Conservation (phyloP, 192 early-diverging fungal species). For the Thamnidium elegans region DNA sequence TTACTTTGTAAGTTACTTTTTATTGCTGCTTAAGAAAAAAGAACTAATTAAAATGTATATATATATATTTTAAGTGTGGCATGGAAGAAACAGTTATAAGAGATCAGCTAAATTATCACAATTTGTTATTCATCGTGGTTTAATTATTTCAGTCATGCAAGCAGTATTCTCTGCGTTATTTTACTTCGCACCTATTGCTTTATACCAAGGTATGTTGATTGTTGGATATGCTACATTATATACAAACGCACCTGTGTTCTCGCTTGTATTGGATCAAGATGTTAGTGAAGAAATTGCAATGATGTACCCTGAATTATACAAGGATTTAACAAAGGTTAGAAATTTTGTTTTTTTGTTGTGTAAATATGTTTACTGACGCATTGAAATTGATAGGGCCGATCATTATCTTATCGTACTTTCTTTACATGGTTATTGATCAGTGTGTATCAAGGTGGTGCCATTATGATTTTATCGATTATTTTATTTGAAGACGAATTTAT, state of each 20-base stretch:
- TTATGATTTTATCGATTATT: constrained; percentile 93
- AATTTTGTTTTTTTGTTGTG: neutral
- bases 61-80: constrained; percentile 70
- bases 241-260: constrained; percentile 96
- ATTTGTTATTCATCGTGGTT: constrained; percentile 96
- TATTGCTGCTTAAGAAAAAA: neutral
- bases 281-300: constrained; percentile 87
- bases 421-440: constrained; percentile 93
- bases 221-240: constrained; percentile 91
- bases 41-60: neutral
- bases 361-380: neutral
- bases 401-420: constrained; percentile 90
- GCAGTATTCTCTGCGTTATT: constrained; percentile 96
- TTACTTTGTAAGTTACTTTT: constrained; percentile 63
- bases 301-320: constrained; percentile 91
- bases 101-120: constrained; percentile 92
- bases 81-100: constrained; percentile 93
- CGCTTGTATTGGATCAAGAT: constrained; percentile 89
- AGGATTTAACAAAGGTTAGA: constrained; percentile 83
- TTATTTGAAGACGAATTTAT: constrained; percentile 96
- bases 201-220: constrained; percentile 87
- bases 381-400: constrained; percentile 59
- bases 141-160: constrained; percentile 98
- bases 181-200: constrained; percentile 95
- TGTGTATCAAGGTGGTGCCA: constrained; percentile 97